Conservation (phyloP, 768 basidiomycete genomes). For the Amanita phalloides region DNA sequence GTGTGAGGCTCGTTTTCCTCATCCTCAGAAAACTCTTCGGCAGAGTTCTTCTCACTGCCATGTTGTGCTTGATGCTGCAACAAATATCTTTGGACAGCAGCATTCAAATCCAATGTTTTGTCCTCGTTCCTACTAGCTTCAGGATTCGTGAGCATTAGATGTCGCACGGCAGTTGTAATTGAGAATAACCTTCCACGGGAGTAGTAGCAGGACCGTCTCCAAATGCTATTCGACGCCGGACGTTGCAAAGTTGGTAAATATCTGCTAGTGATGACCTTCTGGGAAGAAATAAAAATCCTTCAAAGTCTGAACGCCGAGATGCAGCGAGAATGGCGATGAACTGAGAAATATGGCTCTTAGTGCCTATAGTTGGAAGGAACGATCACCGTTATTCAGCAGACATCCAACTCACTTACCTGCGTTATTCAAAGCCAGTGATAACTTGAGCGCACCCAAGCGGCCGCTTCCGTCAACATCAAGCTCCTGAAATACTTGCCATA, state of each 20-base stretch:
- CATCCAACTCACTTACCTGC: constrained; percentile 40
- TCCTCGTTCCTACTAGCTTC: constrained; percentile 71
- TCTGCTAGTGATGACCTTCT: constrained; percentile 72
- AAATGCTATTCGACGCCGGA: constrained; percentile 57
- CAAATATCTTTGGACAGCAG: constrained; percentile 9
- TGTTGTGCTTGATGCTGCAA: constrained; percentile 16
- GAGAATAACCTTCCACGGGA: constrained; percentile 65
- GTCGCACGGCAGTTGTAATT: background rate
- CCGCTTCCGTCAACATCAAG: constrained; percentile 88
- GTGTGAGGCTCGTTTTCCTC: constrained; percentile 51
- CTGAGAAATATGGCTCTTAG: constrained; percentile 61
- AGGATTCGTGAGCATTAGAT: constrained; percentile 4
- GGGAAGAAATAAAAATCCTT: constrained; percentile 79
- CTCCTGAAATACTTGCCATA: constrained; percentile 88
- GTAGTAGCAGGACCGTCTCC: constrained; percentile 62
- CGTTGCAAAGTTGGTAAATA: constrained; percentile 77
- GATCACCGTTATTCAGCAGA: background rate
- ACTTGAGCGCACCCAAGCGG: constrained; percentile 49
- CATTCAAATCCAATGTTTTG: background rate
- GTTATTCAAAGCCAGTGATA: constrained; percentile 38
- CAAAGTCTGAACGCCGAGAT: constrained; percentile 53
- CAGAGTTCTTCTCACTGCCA: constrained; percentile 27
- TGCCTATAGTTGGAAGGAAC: constrained; percentile 36
- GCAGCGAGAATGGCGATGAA: constrained; percentile 73
- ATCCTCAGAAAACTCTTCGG: constrained; percentile 41